Evolutionary conservation across 2,329 filamentous ascomycete species (phyloP), one percentile per base, ranked within the genome.

Genomic region (Microascus cirrosus): DNA sequence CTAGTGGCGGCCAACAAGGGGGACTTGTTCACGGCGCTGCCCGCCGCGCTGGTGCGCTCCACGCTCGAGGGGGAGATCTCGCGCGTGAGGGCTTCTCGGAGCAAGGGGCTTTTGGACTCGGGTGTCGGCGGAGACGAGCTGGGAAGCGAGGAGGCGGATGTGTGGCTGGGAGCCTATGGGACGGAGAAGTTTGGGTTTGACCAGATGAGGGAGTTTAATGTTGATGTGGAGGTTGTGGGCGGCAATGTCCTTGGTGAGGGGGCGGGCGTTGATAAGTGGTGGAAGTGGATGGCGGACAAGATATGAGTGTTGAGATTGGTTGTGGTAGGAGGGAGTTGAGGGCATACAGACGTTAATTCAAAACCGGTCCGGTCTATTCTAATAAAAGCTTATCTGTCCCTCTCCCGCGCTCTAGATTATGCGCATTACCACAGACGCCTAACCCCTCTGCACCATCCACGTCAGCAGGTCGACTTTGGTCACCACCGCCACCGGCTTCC

Each of bases 381-480:
- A 11, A 20, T 50, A 50, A 22, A 50, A 50, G 22, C 45, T 22
- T 22, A 24, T 50, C 34, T 24, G 6, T 42, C 8, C 15, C 39
- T 42, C 32, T 4, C 6, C 7, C 12, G 12, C 36, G 20, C 32
- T 36, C n/a, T n/a, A 18, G 22, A 15, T 25, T 22, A 18, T 2
- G 8, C 28, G 4, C 28, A 32, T 32, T 32, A 32, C 28, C 28
- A 32, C 28, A 32, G 28, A 66, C 39, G 13, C 39, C 39, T 53
- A 55, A 67, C 71, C 72, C 71, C 80, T 79, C 62, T 86, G 90
- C 42, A 97, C 84, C 82, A 99, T 84, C 86, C 90, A 99, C 50
- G 86, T 91, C 66, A 99, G 73, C 65, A 99, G 72, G 73, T 99
- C 94, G 5, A 99, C 94, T 81, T 99, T 99, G 35, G 94, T 97